A percentile compares a stretch with the other conserved stretches of the same genome.
Conservation (phyloP, 116 monocot genomes). For the Phalaenopsis hybrid region DNA sequence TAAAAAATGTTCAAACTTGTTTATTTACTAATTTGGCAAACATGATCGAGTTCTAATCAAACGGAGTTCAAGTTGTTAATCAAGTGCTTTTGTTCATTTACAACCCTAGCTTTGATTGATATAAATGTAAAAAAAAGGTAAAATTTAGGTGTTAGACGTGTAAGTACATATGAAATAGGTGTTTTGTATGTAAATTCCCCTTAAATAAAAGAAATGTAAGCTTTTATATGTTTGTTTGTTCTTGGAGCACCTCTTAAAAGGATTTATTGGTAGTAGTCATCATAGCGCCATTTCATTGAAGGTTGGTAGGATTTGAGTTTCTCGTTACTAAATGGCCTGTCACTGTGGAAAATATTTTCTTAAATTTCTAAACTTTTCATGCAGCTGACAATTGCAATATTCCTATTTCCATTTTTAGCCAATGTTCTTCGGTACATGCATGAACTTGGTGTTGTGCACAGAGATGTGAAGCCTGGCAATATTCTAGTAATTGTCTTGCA, state of each 20-base stretch:
- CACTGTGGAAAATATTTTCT: background rate
- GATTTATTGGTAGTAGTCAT: background rate
- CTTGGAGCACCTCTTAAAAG: background rate
- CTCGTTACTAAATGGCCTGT: background rate
- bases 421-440: constrained; percentile 75
- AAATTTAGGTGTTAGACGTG: too few relatives aligned
- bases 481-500: constrained; percentile 53
- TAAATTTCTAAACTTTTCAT: background rate
- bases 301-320: background rate
- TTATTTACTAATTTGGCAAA: too few relatives aligned
- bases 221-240: background rate
- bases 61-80: too few relatives aligned
- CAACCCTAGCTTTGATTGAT: too few relatives aligned
- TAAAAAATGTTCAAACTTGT: too few relatives aligned
- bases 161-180: too few relatives aligned
- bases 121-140: too few relatives aligned
- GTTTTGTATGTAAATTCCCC: too few relatives aligned
- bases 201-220: background rate
- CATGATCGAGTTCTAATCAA: too few relatives aligned
- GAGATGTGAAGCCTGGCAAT: constrained; percentile 95
- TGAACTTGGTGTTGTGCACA: constrained; percentile 68
- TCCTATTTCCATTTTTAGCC: constrained; percentile 37
- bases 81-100: too few relatives aligned
- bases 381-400: background rate
- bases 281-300: background rate